These are phyloP conservation scores for Vitis rotundifolia DNA, from an alignment of 164 flowering plant species.

Conservation along the genomic window DNA sequence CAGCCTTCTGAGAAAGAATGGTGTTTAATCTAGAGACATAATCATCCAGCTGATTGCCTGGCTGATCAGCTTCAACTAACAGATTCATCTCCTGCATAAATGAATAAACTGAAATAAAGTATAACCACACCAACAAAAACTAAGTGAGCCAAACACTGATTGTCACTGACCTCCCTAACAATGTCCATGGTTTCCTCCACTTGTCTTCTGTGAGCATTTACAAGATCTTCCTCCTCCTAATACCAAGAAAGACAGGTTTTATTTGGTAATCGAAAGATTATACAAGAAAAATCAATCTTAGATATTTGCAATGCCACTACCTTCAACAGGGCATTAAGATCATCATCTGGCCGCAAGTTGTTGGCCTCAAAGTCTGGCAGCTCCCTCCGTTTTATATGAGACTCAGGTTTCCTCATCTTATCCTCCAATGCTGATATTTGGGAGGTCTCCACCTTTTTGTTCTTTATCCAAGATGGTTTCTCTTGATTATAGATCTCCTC, in stretches of 20 bases:
- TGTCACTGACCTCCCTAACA: conserved; percentile 61
- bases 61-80: conserved; percentile 70
- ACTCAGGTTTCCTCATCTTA: conserved; percentile 35
- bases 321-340: conserved; percentile 65
- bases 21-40: conserved; percentile 59
- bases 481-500: conserved; percentile 53
- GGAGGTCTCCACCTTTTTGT: conserved; percentile 30
- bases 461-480: conserved; percentile 41
- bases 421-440: conserved; percentile 32
- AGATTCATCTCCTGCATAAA: conserved; percentile 71
- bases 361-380: conserved; percentile 28
- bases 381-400: conserved; percentile 41
- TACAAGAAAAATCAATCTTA: background rate
- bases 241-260: conserved; percentile 2
- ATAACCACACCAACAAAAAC: background rate
- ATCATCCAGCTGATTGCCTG: conserved; percentile 73
- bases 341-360: conserved; percentile 50
- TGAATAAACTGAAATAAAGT: background rate
- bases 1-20: conserved; percentile 74
- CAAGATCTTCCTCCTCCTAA: conserved; percentile 83
- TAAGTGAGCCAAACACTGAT: background rate
- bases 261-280: conserved; percentile 1
- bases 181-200: conserved; percentile 80
- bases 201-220: conserved; percentile 64
- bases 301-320: conserved; percentile 24